Conservation (phyloP, 2,329 filamentous ascomycete species). For the Aspergillus fumigatus region DNA sequence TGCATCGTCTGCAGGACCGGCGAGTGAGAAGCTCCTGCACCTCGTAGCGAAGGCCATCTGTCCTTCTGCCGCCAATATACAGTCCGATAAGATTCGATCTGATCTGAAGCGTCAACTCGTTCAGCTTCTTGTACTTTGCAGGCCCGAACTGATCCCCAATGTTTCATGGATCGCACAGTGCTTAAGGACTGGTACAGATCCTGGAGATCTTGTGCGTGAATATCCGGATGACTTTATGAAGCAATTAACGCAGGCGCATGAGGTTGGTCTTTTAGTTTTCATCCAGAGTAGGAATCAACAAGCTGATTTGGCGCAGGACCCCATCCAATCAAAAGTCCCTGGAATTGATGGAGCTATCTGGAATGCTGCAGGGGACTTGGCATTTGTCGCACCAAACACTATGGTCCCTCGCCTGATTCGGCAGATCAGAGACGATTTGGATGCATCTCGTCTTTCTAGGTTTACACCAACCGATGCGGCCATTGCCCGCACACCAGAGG, state of each 20-base stretch:
- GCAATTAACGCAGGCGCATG: constrained; percentile 57
- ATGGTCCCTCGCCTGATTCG: constrained; percentile 73
- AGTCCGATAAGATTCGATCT: constrained; percentile 36
- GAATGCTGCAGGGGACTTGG: constrained; percentile 81
- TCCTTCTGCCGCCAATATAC: constrained; percentile 23
- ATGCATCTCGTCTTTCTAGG: constrained; percentile 62
- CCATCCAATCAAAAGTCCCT: constrained; percentile 31
- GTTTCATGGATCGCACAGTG: constrained; percentile 87
- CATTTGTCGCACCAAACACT: constrained; percentile 82
- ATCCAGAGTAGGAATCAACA: not conserved
- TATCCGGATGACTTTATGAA: constrained; percentile 61
- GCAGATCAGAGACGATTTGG: constrained; percentile 69
- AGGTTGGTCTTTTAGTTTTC: constrained; percentile 44
- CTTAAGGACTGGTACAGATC: constrained; percentile 74
- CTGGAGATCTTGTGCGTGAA: constrained; percentile 67
- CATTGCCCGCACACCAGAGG: constrained; percentile 87
- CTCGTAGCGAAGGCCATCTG: constrained; percentile 47
- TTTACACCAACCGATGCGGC: constrained; percentile 85
- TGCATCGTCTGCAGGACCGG: constrained; percentile 61
- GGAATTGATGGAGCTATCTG: constrained; percentile 64
- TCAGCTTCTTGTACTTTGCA: constrained; percentile 70
- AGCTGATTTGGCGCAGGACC: constrained; percentile 20
- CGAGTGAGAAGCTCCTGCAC: constrained; percentile 58
- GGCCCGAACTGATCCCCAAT: constrained; percentile 70
- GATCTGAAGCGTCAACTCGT: constrained; percentile 67